Evolutionary conservation across 2,329 filamentous ascomycete species (phyloP), one percentile per base, ranked within the genome.

Genomic region (Simplicillium sp.): DNA sequence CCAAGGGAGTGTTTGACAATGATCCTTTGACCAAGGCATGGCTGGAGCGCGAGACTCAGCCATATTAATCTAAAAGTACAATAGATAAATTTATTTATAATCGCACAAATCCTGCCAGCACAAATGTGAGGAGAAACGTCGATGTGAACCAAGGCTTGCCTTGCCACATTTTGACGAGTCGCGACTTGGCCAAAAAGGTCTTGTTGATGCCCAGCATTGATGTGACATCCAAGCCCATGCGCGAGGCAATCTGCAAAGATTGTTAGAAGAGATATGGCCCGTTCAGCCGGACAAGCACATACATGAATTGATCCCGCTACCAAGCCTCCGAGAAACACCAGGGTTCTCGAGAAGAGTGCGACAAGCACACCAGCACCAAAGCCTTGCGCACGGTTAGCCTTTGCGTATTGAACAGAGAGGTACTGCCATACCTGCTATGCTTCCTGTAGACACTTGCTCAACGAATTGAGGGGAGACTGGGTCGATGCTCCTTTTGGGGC

Each of bases 1-100:
- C 87, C 4, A 79, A 78, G 56, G 69, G 66, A 14, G 88, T 77
- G 61, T 90, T 98, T 52, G 68, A 82, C 48, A 68, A 77, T 3
- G 87, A 94, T 56, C 65, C 78, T 37, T 57, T 84, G 50, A 85
- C 87, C 2, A 66, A 77, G 60, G 75, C 74, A 41, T 98, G 90
- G 90, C 68, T 98, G 53, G 75, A 86, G 65, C 77, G 86, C 54
- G 92, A 98, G 67, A 94, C 86, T n/a, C 71, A 75, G 53, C 76
- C 80, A 6, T 73, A 81, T 48, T 48, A 54, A 25, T 25, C 9
- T 25, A 31, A 58, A 37, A 50, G 39, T 33, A 38, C n/a, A 14
- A 9, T 14, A n/a, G 11, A 20, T 15, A n/a, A 29, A 29, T 28
- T 25, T 28, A 34, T 20, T 50, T 64, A 77, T 43, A 82, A 70